Evolutionary conservation across 805 yeast species (phyloP), one percentile per base, ranked within the genome.

Genomic region (Hanseniaspora pseudoguilliermondii): DNA sequence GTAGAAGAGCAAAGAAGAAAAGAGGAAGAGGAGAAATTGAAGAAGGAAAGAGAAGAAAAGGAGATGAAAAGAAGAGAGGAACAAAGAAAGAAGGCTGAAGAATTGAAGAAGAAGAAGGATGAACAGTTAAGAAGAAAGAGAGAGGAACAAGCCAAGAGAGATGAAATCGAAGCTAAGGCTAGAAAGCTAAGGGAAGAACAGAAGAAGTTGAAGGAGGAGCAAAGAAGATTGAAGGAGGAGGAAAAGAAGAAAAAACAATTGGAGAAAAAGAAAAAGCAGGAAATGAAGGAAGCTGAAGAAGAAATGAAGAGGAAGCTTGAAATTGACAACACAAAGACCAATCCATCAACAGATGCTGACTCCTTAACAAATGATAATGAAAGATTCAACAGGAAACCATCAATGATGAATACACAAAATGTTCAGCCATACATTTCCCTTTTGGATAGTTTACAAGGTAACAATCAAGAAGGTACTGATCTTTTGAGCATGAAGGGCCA

Each of bases 31-130:
- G 40, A 46, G 16, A 46, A n/a, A 58, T 73, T 84, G 59, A 73
- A 84, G 57, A 80, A 76, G 64, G 91, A 84, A 63, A 71, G 83
- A 47, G 89, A 84, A 60, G 82, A 80, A 9, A 90, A 83, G 67
- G 83, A 82, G 60, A 70, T 42, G 70, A 74, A 65, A 62, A 71
- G 66, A 69, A 71, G 70, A 61, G 73, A 67, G 49, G 68, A 61
- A 52, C 69, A 63, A 60, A 61, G 65, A 64, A 67, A 64, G 59
- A 71, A 65, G 59, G 73, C 64, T 58, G 71, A 63, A 63, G 75
- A 70, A 59, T 69, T 65, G 63, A 67, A 66, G 47, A 64, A 62
- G 35, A 69, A 65, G 57, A 67, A 64, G 47, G 71, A 74, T 62
- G 72, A 73, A 61, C 71, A 75, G 58, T 62, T 73, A 62, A 63